A percentile compares a stretch with the other conserved stretches of the same genome.
phyloP scores from a whole-genome alignment of 2,329 filamentous ascomycete genomes.

The Verticillium nonalfalfae region DNA sequence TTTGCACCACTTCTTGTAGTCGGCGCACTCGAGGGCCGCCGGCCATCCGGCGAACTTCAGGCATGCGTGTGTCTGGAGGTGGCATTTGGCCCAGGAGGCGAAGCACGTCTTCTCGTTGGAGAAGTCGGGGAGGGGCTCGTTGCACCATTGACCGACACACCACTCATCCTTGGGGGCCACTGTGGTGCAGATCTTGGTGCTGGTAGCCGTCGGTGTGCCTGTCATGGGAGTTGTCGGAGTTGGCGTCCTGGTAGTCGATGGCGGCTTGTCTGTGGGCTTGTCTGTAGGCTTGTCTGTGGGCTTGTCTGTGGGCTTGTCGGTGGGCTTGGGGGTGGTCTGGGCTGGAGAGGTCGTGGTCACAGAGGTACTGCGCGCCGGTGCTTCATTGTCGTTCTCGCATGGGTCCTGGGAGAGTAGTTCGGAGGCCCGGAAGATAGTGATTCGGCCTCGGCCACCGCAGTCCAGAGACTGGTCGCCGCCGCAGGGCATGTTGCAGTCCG shows the following conservation, averaged over 20 bases:
- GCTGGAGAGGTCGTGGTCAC: slow-evolving; percentile 4
- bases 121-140: slow-evolving; percentile 41
- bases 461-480: slow-evolving; percentile 34
- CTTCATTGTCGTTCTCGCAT: slow-evolving; percentile 27
- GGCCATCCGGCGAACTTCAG: slow-evolving; percentile 46
- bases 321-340: slow-evolving; percentile 5
- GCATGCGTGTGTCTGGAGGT: slow-evolving; percentile 42
- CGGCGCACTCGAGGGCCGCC: slow-evolving; percentile 39
- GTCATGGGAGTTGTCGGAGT: slow-evolving; percentile 10
- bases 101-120: slow-evolving; percentile 33
- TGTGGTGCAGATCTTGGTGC: slow-evolving; percentile 33
- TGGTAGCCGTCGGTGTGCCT: not conserved
- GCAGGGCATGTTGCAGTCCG: slow-evolving; percentile 45
- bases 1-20: slow-evolving; percentile 42
- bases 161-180: slow-evolving; percentile 46
- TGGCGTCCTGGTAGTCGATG: slow-evolving; percentile 25
- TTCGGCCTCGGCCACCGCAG: slow-evolving; percentile 35
- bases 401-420: slow-evolving; percentile 44
- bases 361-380: slow-evolving; percentile 13
- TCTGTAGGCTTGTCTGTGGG: slow-evolving; percentile 10
- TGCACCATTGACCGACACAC: slow-evolving; percentile 48
- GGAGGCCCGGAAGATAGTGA: slow-evolving; percentile 40
- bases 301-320: slow-evolving; percentile 5
- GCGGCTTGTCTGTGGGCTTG: slow-evolving; percentile 13
- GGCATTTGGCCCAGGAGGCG: slow-evolving; percentile 34